These are phyloP conservation scores for Vanrija humicola DNA, from an alignment of 1,284 basidiomycete genomes.

Conservation along the genomic window DNA sequence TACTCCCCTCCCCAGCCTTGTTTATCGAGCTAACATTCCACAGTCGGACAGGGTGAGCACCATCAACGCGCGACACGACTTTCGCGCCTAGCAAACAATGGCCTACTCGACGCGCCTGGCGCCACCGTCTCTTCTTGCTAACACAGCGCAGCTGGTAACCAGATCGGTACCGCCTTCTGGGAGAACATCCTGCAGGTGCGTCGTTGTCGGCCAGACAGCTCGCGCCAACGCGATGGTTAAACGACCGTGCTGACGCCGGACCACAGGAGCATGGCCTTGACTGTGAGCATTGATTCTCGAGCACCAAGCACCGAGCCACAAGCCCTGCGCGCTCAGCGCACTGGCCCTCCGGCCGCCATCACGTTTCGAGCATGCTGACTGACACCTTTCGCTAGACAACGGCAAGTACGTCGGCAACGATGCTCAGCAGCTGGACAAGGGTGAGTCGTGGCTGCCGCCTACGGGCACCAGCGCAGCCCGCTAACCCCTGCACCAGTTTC, in stretches of 20 bases:
- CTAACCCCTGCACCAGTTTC: slow-evolving; percentile 22
- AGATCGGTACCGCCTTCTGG: slow-evolving; percentile 47
- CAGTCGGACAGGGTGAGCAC: slow-evolving; percentile 26
- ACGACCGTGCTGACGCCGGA: slow-evolving; percentile 9
- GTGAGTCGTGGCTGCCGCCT: slow-evolving; percentile 14
- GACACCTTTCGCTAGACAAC: slow-evolving; percentile 13
- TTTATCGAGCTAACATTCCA: slow-evolving; percentile 8
- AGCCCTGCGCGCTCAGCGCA: background rate
- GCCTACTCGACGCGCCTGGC: background rate
- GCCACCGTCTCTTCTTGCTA: background rate
- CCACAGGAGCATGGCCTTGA: slow-evolving; percentile 44
- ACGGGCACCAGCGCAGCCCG: no score
- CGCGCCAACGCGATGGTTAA: background rate
- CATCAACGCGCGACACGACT: background rate
- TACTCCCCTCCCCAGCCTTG: background rate
- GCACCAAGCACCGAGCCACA: background rate
- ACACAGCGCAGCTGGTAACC: slow-evolving; percentile 35
- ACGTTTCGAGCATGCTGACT: background rate
- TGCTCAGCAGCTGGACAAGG: slow-evolving; percentile 37
- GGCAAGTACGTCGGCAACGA: slow-evolving; percentile 44
- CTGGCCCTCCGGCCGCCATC: background rate
- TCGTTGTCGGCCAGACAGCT: background rate
- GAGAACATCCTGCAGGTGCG: slow-evolving; percentile 43
- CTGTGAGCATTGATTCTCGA: slow-evolving; percentile 22
- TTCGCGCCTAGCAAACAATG: background rate